Conservation (phyloP, 2,329 filamentous ascomycete species). For the Mollisiaceae sp. region DNA sequence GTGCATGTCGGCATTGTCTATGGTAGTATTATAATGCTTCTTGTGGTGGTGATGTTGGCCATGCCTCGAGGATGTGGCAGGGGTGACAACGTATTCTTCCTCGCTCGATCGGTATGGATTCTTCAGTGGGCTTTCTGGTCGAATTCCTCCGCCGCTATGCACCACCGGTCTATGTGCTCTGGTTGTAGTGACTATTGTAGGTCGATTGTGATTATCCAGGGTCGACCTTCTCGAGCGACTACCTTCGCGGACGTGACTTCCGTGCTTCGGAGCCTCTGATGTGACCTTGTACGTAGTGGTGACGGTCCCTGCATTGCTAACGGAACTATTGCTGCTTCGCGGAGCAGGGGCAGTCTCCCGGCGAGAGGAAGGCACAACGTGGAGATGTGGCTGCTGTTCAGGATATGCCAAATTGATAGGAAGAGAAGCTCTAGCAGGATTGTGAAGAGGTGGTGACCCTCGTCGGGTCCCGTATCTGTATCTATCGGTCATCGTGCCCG, state of each 20-base stretch:
- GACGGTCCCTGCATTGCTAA: constrained; percentile 43
- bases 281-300: constrained; percentile 62
- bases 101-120: constrained; percentile 60
- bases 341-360: constrained; percentile 44
- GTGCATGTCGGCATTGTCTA: constrained; percentile 55
- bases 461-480: constrained; percentile 50
- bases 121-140: constrained; percentile 55
- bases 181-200: constrained; percentile 58
- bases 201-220: constrained; percentile 54
- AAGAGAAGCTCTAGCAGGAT: constrained; percentile 58
- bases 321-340: constrained; percentile 44
- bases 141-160: constrained; percentile 39
- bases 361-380: constrained; percentile 53
- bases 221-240: constrained; percentile 55
- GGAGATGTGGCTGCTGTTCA: constrained; percentile 49
- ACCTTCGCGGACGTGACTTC: constrained; percentile 53
- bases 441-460: constrained; percentile 50
- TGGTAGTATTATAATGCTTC: constrained; percentile 52
- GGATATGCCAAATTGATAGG: constrained; percentile 47
- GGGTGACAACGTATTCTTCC: constrained; percentile 59
- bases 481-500: constrained; percentile 52
- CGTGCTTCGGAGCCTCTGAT: constrained; percentile 56
- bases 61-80: constrained; percentile 59
- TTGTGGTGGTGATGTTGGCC: constrained; percentile 41
- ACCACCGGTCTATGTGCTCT: constrained; percentile 43